Evolutionary conservation across 352 stramenopile genomes (phyloP), one percentile per base, ranked within the genome.

Genomic region (Pythium diclinum): DNA sequence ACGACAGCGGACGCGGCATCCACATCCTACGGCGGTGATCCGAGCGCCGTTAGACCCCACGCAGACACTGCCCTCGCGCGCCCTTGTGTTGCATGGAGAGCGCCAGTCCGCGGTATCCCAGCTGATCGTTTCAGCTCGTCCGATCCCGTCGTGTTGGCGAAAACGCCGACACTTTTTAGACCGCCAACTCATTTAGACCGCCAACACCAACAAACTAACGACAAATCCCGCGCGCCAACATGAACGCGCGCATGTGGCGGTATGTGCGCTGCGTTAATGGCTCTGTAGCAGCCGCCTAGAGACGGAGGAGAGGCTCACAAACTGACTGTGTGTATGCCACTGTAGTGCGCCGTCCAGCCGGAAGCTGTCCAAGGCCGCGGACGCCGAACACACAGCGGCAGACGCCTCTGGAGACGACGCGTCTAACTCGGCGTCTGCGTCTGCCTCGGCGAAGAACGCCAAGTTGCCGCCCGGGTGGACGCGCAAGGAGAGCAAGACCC

Each of bases 401-500:
- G 59, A 46, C 28, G 36, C 36, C 25, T 28, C 49, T 8, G 48
- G 61, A n/a, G 61, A 61, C 33, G 21, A 33, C 13, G 62, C 62
- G 25, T 67, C 60, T 17, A 61, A 57, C 51, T 19, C 38, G 9
- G 54, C 51, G 25, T 32, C 44, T 1, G 54, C 23, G 51, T 66
- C 54, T 65, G 76, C 17, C 59, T 25, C 44, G 8, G 16, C 32
- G 8, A 44, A 59, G 53, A 51, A 36, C 16, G 73, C 81, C 56
- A 77, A 77, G 33, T 53, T 94, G 57, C 85, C 85, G 8, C 72
- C 85, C 0, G 85, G 85, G n/a, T 95, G 85, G 86, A 91, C 78
- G 23, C 68, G 73, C 53, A 92, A 91, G 55, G 86, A 95, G 68
- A 93, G 83, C 72, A 95, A 93, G 71, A 89, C 84, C 14, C 86